These are phyloP conservation scores for Boletus reticuloceps DNA, from an alignment of 768 basidiomycete species.

Conservation along the genomic window DNA sequence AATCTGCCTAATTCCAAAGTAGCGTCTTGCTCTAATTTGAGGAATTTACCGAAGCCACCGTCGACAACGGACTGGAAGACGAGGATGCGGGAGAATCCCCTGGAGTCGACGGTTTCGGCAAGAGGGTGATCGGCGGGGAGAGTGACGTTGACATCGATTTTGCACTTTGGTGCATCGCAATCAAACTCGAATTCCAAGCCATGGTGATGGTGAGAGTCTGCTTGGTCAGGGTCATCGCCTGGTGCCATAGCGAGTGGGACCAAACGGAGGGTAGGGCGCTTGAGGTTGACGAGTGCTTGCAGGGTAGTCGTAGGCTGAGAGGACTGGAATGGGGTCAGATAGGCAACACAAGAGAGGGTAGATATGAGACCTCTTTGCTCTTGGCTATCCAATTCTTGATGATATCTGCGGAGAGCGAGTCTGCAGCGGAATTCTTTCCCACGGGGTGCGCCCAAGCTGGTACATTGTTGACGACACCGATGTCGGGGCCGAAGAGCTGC, in stretches of 20 bases:
- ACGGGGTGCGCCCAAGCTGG: constrained; percentile 67
- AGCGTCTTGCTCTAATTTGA: constrained; percentile 76
- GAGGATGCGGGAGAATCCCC: constrained; percentile 30
- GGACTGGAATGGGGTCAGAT: constrained; percentile 40
- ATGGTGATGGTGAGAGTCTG: constrained; percentile 60
- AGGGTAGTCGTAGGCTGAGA: constrained; percentile 88
- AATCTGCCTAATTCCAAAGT: constrained; percentile 79
- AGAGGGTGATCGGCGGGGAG: constrained; percentile 65
- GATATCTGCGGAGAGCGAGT: constrained; percentile 78
- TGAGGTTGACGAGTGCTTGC: constrained; percentile 92
- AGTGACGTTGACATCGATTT: constrained; percentile 74
- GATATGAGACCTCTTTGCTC: constrained; percentile 67
- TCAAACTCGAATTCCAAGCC: constrained; percentile 91
- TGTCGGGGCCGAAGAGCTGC: constrained; percentile 86
- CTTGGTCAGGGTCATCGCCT: constrained; percentile 44
- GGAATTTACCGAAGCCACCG: constrained; percentile 77
- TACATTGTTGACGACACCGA: constrained; percentile 68
- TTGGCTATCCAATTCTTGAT: constrained; percentile 84
- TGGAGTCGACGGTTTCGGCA: constrained; percentile 35
- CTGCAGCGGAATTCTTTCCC: constrained; percentile 62
- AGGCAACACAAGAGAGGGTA: not conserved
- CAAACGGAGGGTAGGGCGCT: constrained; percentile 81
- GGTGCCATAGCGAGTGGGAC: constrained; percentile 53
- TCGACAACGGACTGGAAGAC: constrained; percentile 55
- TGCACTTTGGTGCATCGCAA: constrained; percentile 83